A percentile compares a stretch with the other conserved stretches of the same genome.
These are phyloP conservation scores for Paradendryphiella salina DNA, from an alignment of 2,329 filamentous ascomycete genomes.

Conservation along the genomic window DNA sequence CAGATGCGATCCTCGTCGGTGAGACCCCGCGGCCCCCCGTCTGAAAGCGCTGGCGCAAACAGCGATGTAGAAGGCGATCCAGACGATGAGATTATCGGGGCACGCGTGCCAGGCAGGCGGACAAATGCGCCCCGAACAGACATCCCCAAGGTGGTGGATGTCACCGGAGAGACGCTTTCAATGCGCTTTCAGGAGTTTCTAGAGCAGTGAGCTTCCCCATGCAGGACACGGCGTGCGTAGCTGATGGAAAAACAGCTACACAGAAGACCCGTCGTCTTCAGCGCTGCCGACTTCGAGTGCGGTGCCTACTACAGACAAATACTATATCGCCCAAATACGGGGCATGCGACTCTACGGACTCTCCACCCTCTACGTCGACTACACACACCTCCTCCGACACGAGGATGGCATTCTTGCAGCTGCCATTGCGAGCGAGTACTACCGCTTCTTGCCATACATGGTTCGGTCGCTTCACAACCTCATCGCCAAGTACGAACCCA, in stretches of 20 bases:
- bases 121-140: conserved; percentile 55
- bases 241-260: conserved; percentile 53
- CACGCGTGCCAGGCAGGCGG: conserved; percentile 48
- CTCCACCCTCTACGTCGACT: conserved; percentile 88
- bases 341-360: conserved; percentile 72
- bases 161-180: conserved; percentile 73
- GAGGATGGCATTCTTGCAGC: conserved; percentile 80
- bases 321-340: conserved; percentile 83
- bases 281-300: conserved; percentile 66
- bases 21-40: conserved; percentile 57
- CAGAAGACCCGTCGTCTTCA: conserved; percentile 68
- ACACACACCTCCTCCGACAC: conserved; percentile 76
- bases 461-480: conserved; percentile 86
- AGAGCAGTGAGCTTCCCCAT: conserved; percentile 61
- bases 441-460: conserved; percentile 91
- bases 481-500: conserved; percentile 90
- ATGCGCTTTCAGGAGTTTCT: conserved; percentile 79
- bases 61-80: conserved; percentile 63
- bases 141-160: conserved; percentile 74
- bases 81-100: conserved; percentile 64
- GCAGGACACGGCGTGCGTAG: not conserved
- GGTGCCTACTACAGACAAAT: conserved; percentile 74
- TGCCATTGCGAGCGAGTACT: conserved; percentile 88
- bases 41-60: conserved; percentile 55
- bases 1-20: conserved; percentile 57